Percentiles rank a stretch among this genome's conserved stretches.
Conservation (phyloP, 2,329 filamentous ascomycete genomes). For the Neonectria ditissima region DNA sequence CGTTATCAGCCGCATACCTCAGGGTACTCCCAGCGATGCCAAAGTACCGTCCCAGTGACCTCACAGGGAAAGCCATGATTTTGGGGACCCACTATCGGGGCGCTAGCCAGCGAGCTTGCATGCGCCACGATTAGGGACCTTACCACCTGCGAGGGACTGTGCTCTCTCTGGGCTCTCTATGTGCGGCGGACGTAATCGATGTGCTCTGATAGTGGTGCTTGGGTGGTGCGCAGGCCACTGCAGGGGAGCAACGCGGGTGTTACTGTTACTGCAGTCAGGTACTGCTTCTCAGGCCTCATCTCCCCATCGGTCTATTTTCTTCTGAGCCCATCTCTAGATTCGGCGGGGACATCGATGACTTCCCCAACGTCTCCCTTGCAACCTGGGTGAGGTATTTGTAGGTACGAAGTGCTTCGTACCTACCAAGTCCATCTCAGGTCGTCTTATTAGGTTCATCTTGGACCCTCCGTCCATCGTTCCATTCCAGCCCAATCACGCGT, state of each 20-base stretch:
- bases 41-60: conserved; percentile 17
- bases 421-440: background rate
- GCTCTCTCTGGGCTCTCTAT: background rate
- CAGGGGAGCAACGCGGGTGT: conserved; percentile 15
- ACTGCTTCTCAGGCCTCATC: background rate
- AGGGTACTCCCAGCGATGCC: conserved; percentile 6
- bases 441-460: background rate
- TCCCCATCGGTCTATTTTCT: conserved; percentile 1
- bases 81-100: conserved; percentile 10
- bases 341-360: background rate
- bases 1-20: background rate
- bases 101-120: conserved; percentile 25
- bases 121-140: background rate
- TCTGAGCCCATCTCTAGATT: background rate
- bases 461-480: background rate
- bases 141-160: background rate
- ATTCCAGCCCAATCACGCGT: conserved; percentile 5
- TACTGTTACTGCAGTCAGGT: background rate
- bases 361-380: conserved; percentile 8
- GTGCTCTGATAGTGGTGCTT: background rate
- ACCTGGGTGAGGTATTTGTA: background rate
- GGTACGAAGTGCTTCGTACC: too few species aligned
- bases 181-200: background rate
- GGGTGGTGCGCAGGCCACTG: conserved; percentile 16
- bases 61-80: conserved; percentile 11